These are phyloP conservation scores for Spathaspora sp. DNA, from an alignment of 805 yeast genomes.

Conservation along the genomic window DNA sequence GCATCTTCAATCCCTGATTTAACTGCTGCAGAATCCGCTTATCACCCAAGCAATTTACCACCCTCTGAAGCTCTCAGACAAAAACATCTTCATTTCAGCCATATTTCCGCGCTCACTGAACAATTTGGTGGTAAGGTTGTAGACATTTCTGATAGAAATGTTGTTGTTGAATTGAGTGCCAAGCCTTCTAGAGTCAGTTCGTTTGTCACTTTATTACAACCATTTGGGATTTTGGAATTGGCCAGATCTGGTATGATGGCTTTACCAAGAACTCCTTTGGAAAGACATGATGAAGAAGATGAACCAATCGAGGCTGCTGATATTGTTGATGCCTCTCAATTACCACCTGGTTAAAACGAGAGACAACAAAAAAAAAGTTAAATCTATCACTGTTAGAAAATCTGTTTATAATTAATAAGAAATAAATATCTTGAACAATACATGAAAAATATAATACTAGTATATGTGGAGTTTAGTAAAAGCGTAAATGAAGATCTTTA, in stretches of 20 bases:
- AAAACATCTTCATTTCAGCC: conserved; percentile 84
- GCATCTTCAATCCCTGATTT: conserved; percentile 41
- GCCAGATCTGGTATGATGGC: conserved; percentile 99
- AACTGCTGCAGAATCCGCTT: conserved; percentile 44
- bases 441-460: too few species aligned
- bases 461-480: not conserved
- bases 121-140: conserved; percentile 93
- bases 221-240: conserved; percentile 93
- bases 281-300: conserved; percentile 45
- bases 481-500: too few species aligned
- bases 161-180: conserved; percentile 90
- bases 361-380: not conserved
- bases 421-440: too few species aligned
- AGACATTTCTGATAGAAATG: conserved; percentile 89
- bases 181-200: conserved; percentile 88
- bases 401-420: not conserved
- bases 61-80: conserved; percentile 92
- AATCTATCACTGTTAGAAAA: not conserved
- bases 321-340: conserved; percentile 79
- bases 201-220: conserved; percentile 84
- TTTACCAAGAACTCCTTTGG: conserved; percentile 89
- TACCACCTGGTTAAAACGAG: conserved; percentile 83
- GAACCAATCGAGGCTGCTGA: conserved; percentile 56
- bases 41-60: conserved; percentile 86
- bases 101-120: conserved; percentile 71